phyloP scores from a whole-genome alignment of 345 rosid species.

The Linum lewisii region DNA sequence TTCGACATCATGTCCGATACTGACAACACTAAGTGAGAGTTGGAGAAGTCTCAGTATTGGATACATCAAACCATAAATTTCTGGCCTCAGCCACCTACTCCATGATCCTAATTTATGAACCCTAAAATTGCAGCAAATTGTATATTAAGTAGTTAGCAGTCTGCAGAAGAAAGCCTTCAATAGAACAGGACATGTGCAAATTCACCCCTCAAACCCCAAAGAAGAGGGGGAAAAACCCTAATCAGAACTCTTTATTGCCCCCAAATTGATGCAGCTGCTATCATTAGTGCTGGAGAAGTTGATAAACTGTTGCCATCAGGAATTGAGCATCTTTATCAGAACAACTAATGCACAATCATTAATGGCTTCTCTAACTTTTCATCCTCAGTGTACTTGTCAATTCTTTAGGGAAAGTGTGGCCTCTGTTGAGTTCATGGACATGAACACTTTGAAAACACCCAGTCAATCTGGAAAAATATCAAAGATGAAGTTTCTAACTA shows the following conservation, averaged over 20 bases:
- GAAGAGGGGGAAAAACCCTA: neutral
- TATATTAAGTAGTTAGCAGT: neutral
- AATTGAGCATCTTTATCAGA: neutral
- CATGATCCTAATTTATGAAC: neutral
- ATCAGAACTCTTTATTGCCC: neutral
- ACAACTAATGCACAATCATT: neutral
- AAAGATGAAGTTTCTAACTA: too few relatives aligned
- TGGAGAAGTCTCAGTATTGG: neutral
- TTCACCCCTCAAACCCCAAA: neutral
- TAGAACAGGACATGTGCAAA: neutral
- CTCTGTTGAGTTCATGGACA: neutral
- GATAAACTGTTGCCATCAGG: neutral
- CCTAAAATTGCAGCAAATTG: neutral
- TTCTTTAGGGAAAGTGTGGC: neutral
- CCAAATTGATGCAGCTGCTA: too few relatives aligned
- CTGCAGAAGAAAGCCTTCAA: neutral
- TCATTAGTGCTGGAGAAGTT: neutral
- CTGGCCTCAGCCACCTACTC: neutral
- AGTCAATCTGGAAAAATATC: too few relatives aligned
- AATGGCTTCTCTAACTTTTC: conserved; percentile 1
- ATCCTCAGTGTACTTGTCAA: neutral
- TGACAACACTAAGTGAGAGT: neutral
- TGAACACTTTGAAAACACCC: neutral
- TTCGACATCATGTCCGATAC: too few relatives aligned
- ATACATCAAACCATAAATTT: neutral